Percentiles rank a stretch among this genome's conserved stretches.
phyloP scores from a whole-genome alignment of 1,284 basidiomycete species.

The Trametes sp. region DNA sequence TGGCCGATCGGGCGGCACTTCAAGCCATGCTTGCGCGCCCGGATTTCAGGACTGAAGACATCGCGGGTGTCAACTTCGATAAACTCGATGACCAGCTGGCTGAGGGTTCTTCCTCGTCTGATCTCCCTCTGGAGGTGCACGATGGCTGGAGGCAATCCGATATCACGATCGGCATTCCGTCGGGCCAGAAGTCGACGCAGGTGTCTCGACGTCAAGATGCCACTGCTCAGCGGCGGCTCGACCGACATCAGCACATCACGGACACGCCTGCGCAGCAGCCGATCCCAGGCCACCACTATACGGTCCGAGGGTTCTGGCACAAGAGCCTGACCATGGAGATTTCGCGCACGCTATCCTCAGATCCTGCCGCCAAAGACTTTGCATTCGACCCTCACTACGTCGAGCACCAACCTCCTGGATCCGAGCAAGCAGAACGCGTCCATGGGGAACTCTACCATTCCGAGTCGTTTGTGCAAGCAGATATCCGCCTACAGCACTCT shows the following conservation, averaged over 20 bases:
- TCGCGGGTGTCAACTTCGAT: conserved; percentile 10
- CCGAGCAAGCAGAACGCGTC: conserved; percentile 18
- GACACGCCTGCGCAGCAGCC: conserved; percentile 9
- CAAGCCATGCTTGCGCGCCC: conserved; percentile 7
- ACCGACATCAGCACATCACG: neutral
- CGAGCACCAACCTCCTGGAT: conserved; percentile 2
- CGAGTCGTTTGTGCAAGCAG: conserved; percentile 24
- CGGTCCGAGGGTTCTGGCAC: conserved; percentile 13
- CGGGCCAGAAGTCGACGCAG: conserved; percentile 26
- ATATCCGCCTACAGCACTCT: conserved; percentile 21
- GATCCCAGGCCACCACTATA: conserved; percentile 11
- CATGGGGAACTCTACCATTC: conserved; percentile 32
- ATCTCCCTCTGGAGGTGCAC: conserved; percentile 10
- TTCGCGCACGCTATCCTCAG: conserved; percentile 7
- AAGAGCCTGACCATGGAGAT: conserved; percentile 18
- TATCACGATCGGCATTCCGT: conserved; percentile 33
- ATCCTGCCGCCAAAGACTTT: conserved; percentile 19
- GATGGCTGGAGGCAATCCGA: conserved; percentile 20
- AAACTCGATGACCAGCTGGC: conserved; percentile 12
- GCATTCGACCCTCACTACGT: conserved; percentile 21
- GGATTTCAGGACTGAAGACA: conserved; percentile 15
- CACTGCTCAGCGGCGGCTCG: conserved; percentile 1
- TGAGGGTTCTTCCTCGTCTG: neutral
- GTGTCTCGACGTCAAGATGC: conserved; percentile 12
- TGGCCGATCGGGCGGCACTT: conserved; percentile 23